A percentile compares a stretch with the other conserved stretches of the same genome.
These are phyloP conservation scores for Mrakia gelida DNA, from an alignment of 768 basidiomycete species.

Conservation along the genomic window DNA sequence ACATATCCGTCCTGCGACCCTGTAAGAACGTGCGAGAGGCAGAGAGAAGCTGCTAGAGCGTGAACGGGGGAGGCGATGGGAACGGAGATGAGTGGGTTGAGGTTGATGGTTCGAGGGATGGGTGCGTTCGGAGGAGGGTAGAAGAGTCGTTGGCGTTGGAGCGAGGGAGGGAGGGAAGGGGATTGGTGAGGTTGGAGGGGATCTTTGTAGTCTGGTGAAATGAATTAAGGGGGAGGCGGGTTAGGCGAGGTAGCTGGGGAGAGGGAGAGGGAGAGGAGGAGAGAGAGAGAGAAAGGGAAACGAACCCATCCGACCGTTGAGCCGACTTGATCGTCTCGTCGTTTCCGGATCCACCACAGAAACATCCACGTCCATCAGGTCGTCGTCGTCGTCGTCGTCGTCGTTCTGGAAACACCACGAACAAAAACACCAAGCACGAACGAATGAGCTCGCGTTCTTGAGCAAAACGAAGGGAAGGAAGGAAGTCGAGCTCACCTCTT, in stretches of 20 bases:
- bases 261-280: not conserved
- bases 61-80: slow-evolving; percentile 85
- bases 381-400: slow-evolving; percentile 36
- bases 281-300: not conserved
- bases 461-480: slow-evolving; percentile 41
- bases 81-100: slow-evolving; percentile 87
- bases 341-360: slow-evolving; percentile 27
- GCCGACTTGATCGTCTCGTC: not conserved
- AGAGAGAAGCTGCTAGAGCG: slow-evolving; percentile 75
- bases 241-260: not conserved
- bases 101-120: slow-evolving; percentile 60
- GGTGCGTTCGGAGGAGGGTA: slow-evolving; percentile 35
- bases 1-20: slow-evolving; percentile 93
- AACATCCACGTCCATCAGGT: slow-evolving; percentile 35
- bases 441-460: slow-evolving; percentile 31
- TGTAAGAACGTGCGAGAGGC: slow-evolving; percentile 82
- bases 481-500: slow-evolving; percentile 52
- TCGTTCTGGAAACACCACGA: slow-evolving; percentile 34
- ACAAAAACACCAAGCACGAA: not conserved
- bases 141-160: slow-evolving; percentile 42
- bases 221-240: slow-evolving; percentile 23
- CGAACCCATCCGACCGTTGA: slow-evolving; percentile 19
- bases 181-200: slow-evolving; percentile 33
- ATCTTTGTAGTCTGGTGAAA: not conserved
- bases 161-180: slow-evolving; percentile 40